Base-by-base conservation (phyloP, 108 stramenopile genomes). In the Thalassiosira profunda region DNA sequence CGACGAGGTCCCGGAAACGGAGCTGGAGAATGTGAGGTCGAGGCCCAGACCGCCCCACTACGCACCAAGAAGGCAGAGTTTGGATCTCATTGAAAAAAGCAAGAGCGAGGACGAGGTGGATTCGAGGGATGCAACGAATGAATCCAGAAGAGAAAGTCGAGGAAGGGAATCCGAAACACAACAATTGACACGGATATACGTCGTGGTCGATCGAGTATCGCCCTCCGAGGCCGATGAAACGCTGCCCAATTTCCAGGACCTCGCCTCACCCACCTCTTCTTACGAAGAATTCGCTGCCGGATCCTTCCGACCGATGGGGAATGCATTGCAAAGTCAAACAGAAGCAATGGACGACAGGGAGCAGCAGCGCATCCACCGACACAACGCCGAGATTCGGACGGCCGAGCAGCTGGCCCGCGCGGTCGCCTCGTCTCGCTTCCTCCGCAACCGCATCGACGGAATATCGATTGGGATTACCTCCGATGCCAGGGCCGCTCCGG, bases 401-500 rank as follows among this genome's bases (percentile, higher is more conserved):
- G 76, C 77, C 4, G 67, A 82, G 49, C 29, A 58, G 17, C 41
- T 86, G 0, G 79, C 78, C 34, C 56, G 81, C 20, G 70, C 70
- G 5, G 66, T 76, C 18, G 73, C 85, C 4, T 51, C 76, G 3
- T 71, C 80, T 53, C 30, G 51, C 12, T 41, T 59, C 7, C 62
- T 88, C 7, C 79, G 86, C n/a, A 40, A 43, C 15, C 28, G 63
- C 4, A 58, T 80, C 23, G 71, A 88, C 38, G 89, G 86, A 5
- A 61, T 87, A 15, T 75, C 86, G 8, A 65, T 90, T 1, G 84
- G 84, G 9, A 17, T 85, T 11, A 47, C 84, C 9, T 62, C 84
- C 35, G 79, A 85, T 63, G 40, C 47, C 26, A 82, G 82, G 2
- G 79, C 86, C 1, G 82, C 89, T 24, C 89, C 89, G 7, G 89